Base-by-base conservation (phyloP, 2,329 filamentous ascomycete genomes). In the Claviceps paspali region DNA sequence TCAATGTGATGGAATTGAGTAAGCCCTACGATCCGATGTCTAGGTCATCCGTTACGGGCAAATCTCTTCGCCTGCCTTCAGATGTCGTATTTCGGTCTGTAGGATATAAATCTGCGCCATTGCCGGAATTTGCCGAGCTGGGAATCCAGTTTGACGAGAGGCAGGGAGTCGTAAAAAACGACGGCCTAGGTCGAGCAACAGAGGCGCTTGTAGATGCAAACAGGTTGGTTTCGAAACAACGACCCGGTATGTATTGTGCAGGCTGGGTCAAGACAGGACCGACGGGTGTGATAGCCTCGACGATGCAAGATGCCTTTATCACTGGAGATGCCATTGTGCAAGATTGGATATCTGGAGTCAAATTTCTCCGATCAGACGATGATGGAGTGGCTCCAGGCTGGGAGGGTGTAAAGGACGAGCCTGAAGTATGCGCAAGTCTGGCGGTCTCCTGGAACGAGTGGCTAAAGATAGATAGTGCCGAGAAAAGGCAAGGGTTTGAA, bases 221-320 rank as follows among this genome's bases (percentile, higher is more conserved):
- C 45, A 56, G 41, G 49, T 65, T 36, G 48, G 15, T 24, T n/a
- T 14, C 12, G n/a, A 63, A 45, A 59, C 67, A 43, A 50, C 63
- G 45, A 52, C 74, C 79, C 0, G 85, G 88, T 0, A 58, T 94
- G 21, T 98, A 98, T 60, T 93, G 86, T 46, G 82, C 88, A 12
- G 91, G 91, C 0, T 98, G 91, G 91, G 86, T 95, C 8, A 96
- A 96, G 62, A 74, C 81, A 26, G 91, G 91, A 0, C 88, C 91
- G 0, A 95, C 86, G 0, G 91, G 91, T 2, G 87, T 96, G 3
- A 98, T 98, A 54, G 88, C 88, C 1, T 86, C 80, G 22, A 98
- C 91, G 0, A 93, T 98, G 85, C 75, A 81, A 41, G 91, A 98
- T 55, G 88, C 91, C 0, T 98, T 96, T 50, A 70, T 73, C 7